A percentile compares a stretch with the other conserved stretches of the same genome.
Evolutionary conservation across 2,329 filamentous ascomycete genomes (phyloP).

Genomic region (Massarina eburnea): DNA sequence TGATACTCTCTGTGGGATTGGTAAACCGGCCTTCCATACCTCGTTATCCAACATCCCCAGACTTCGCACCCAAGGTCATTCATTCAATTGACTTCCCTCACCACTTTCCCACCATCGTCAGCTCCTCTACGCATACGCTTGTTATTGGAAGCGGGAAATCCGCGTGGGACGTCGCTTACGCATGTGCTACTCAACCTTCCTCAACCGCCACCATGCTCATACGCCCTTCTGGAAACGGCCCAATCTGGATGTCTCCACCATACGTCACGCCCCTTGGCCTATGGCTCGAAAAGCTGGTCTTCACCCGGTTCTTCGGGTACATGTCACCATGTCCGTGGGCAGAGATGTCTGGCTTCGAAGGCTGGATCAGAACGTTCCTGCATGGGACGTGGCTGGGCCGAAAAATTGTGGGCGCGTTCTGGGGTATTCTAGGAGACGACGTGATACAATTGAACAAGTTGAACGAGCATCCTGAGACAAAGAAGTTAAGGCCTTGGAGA

Average conservation of each 20-base stretch:
- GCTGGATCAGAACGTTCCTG: conserved; percentile 56
- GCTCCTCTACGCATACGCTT: conserved; percentile 42
- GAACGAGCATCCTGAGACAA: conserved; percentile 45
- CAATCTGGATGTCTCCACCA: conserved; percentile 60
- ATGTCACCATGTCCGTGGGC: conserved; percentile 76
- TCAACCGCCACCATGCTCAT: conserved; percentile 61
- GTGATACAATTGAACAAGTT: conserved; percentile 51
- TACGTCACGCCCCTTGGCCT: conserved; percentile 69
- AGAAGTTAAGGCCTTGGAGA: conserved; percentile 47
- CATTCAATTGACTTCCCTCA: conserved; percentile 58
- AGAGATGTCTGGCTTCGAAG: conserved; percentile 59
- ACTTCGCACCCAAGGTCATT: conserved; percentile 58
- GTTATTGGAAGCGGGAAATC: conserved; percentile 66
- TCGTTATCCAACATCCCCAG: conserved; percentile 50
- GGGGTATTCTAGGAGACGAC: conserved; percentile 59
- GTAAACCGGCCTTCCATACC: conserved; percentile 61
- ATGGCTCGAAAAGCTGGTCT: conserved; percentile 68
- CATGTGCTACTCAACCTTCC: conserved; percentile 48
- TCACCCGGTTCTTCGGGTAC: conserved; percentile 69
- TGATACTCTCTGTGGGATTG: conserved; percentile 65
- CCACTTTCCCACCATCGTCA: conserved; percentile 39
- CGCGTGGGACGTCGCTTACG: conserved; percentile 64
- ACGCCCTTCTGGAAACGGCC: conserved; percentile 60
- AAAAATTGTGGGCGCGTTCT: conserved; percentile 58
- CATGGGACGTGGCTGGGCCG: conserved; percentile 62